Evolutionary conservation across 257 asterid species (phyloP).

Genomic region (Ophiorrhiza pumila): DNA sequence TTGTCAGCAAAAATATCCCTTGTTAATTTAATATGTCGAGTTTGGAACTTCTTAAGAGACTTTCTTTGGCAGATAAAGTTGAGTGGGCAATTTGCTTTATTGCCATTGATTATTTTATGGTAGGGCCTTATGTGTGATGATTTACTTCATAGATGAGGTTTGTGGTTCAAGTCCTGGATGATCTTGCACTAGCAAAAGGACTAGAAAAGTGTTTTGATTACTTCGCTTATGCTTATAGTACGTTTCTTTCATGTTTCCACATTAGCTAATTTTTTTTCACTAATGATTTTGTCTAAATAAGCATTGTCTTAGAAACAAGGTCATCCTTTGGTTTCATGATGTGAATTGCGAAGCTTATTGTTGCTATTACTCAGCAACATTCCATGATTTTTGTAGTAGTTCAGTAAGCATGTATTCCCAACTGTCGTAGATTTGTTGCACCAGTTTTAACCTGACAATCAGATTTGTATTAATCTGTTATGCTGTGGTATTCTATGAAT

Average conservation of each 20-base stretch:
- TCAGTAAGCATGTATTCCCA: too few species aligned
- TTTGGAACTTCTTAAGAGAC: slow-evolving; percentile 1
- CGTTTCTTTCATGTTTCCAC: not conserved
- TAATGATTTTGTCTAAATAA: not conserved
- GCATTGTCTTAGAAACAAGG: not conserved
- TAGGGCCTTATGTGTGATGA: not conserved
- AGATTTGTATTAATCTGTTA: too few species aligned
- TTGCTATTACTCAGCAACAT: too few species aligned
- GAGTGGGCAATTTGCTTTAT: slow-evolving; percentile 3
- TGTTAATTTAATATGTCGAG: not conserved
- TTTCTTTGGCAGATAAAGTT: not conserved
- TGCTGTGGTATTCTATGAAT: too few species aligned
- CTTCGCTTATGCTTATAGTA: not conserved
- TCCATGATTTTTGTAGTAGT: too few species aligned
- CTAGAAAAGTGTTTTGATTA: not conserved
- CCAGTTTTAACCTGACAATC: too few species aligned
- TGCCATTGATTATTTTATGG: not conserved
- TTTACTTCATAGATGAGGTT: not conserved
- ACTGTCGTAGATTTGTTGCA: too few species aligned
- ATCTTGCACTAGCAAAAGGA: not conserved
- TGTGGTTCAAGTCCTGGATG: not conserved
- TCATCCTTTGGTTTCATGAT: too few species aligned
- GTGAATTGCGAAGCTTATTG: too few species aligned
- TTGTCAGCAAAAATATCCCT: not conserved
- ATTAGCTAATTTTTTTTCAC: not conserved